Evolutionary conservation across 306 rosid genomes (phyloP).

Genomic region (Astragalus glycyphyllos): DNA sequence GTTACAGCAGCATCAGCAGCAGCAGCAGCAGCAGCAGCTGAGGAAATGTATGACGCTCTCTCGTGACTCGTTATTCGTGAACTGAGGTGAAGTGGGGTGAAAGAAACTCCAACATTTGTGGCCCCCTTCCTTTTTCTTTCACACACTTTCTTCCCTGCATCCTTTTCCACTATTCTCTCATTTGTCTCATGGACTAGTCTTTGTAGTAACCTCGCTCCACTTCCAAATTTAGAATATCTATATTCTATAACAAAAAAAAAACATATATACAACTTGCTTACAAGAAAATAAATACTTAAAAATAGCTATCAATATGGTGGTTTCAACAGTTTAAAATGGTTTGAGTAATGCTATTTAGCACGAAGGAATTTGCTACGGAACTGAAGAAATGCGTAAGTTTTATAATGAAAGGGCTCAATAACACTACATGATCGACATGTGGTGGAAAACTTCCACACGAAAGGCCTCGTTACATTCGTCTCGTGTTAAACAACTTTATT

Average conservation of each 20-base stretch:
- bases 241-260: no score
- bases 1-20: neutral
- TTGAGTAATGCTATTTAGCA: no score
- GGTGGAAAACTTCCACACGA: neutral
- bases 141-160: conserved; percentile 2
- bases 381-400: no score
- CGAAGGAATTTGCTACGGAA: no score
- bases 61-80: conserved; percentile 32
- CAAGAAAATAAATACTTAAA: no score
- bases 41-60: conserved; percentile 35
- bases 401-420: no score
- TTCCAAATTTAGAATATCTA: no score
- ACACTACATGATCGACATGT: no score
- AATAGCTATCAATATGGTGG: no score
- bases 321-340: no score
- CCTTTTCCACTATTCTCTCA: conserved; percentile 27
- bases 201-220: neutral
- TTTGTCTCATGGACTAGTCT: neutral
- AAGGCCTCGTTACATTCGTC: neutral
- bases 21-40: neutral
- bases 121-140: conserved; percentile 36
- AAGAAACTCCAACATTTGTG: conserved; percentile 40
- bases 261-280: no score
- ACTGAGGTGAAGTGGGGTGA: conserved; percentile 5
- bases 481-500: no score